Base-by-base conservation (phyloP, 345 rosid species). In the Euphorbia lathyris region DNA sequence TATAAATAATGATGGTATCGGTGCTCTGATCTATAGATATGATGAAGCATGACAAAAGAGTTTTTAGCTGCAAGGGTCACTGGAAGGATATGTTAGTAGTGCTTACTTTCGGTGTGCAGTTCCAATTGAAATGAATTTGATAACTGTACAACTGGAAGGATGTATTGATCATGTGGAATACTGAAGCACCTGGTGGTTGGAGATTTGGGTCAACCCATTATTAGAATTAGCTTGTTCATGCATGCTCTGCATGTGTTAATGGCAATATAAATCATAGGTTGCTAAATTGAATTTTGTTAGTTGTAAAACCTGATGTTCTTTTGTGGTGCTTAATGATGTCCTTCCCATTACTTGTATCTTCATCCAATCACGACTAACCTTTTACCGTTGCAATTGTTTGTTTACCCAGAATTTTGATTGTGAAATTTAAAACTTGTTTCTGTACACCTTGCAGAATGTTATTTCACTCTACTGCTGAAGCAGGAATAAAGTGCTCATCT, bases 401-500 rank as follows among this genome's bases (percentile, higher is more conserved):
- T 61, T 9, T 32, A 19, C 26, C 40, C 7, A 32, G 45, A 51
- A 27, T 25, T 23, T 56, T 34, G 53, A 13, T 34, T 9, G 10
- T 63, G 67, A 58, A 72, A 40, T 66, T 36, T 20, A 38, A 27
- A 9, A 45, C 6, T 38, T 50, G 27, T 58, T 23, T 11, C 57
- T 27, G 6, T 68, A 45, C 19, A 29, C 38, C n/a, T 5, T 69
- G 75, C 77, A 73, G 80, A 75, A 48, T 36, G 71, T 64, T 47
- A 36, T 63, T 47, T 55, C 6, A 29, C 36, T n/a, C 53, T 45
- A 66, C 43, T 58, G 14, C 34, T 14, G 66, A 58, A 74, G 76
- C n/a, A 25, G 58, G 59, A 79, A 79, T 79, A 76, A 72, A 65
- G 65, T 56, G 72, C 50, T 47, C 65, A 40, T 68, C 25, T 13